Conservation (phyloP, 2,329 filamentous ascomycete species). For the Aspergillus sp. region DNA sequence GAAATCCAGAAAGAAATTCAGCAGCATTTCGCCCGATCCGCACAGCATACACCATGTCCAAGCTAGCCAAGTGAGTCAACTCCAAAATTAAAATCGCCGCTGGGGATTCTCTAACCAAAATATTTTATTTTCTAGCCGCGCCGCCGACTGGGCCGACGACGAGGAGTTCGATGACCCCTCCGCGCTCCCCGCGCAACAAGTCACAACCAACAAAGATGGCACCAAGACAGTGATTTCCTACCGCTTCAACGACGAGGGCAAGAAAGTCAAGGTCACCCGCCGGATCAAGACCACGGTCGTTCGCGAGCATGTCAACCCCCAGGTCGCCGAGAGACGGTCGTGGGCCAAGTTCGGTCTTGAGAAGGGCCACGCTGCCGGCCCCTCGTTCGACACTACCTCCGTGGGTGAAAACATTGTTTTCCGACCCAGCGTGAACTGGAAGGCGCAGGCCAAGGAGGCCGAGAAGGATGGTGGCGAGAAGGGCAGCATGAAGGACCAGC, state of each 20-base stretch:
- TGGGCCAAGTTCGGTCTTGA: slow-evolving; percentile 93
- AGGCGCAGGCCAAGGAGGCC: slow-evolving; percentile 75
- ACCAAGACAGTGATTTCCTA: slow-evolving; percentile 93
- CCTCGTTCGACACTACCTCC: slow-evolving; percentile 82
- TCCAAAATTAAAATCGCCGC: no score
- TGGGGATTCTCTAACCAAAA: neutral
- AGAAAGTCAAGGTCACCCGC: slow-evolving; percentile 95
- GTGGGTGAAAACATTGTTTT: slow-evolving; percentile 98
- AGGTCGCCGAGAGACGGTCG: slow-evolving; percentile 87
- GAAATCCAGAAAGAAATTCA: slow-evolving; percentile 36
- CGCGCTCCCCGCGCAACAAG: slow-evolving; percentile 77
- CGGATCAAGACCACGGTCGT: slow-evolving; percentile 88
- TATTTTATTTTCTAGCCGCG: slow-evolving; percentile 31
- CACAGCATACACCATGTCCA: slow-evolving; percentile 39
- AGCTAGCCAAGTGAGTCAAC: slow-evolving; percentile 40
- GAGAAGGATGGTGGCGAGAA: slow-evolving; percentile 49
- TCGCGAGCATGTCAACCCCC: slow-evolving; percentile 91
- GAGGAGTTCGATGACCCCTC: slow-evolving; percentile 79
- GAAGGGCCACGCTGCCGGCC: slow-evolving; percentile 77
- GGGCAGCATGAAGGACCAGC: slow-evolving; percentile 60
- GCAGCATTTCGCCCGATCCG: slow-evolving; percentile 20
- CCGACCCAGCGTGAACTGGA: slow-evolving; percentile 89
- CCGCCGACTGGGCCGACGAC: slow-evolving; percentile 93
- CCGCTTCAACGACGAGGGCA: slow-evolving; percentile 84
- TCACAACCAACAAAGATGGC: slow-evolving; percentile 95